Conservation (phyloP, 78 protist species). For the Polysphondylium violaceum region DNA sequence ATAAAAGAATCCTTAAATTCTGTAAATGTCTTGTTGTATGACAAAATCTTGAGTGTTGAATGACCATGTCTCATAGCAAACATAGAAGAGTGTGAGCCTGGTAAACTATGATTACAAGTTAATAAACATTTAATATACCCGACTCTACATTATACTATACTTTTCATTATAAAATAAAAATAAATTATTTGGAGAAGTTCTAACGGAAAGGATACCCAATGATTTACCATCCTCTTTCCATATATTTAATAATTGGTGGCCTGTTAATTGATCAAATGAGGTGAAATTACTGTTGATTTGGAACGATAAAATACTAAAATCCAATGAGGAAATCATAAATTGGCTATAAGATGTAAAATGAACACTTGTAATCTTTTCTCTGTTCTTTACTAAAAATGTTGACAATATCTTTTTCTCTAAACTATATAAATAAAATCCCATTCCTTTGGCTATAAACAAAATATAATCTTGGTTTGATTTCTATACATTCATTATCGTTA, state of each 20-base stretch:
- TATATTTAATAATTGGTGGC: neutral
- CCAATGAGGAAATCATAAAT: conserved; percentile 22
- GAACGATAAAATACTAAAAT: conserved; percentile 5
- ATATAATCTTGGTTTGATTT: too few relatives aligned
- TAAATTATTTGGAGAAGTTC: neutral
- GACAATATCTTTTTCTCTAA: conserved; percentile 5
- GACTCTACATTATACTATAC: neutral
- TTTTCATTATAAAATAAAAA: conserved; percentile 12
- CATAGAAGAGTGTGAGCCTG: too few relatives aligned
- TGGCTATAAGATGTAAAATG: conserved; percentile 16
- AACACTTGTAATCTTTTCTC: neutral
- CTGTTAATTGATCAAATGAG: neutral
- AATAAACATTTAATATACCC: too few relatives aligned
- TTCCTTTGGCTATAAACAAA: conserved; percentile 10
- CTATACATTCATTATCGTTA: conserved; percentile 17
- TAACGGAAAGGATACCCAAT: conserved; percentile 5
- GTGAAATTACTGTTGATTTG: neutral
- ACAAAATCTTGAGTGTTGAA: too few relatives aligned
- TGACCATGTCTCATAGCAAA: too few relatives aligned
- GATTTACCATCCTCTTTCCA: neutral
- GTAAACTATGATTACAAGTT: conserved; percentile 16
- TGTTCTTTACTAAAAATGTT: neutral
- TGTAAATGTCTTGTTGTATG: too few relatives aligned
- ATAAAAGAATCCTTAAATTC: too few relatives aligned
- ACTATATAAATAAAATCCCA: conserved; percentile 25